phyloP scores from a whole-genome alignment of 352 stramenopile genomes.

The Thalassiosira livingstoniorum region DNA sequence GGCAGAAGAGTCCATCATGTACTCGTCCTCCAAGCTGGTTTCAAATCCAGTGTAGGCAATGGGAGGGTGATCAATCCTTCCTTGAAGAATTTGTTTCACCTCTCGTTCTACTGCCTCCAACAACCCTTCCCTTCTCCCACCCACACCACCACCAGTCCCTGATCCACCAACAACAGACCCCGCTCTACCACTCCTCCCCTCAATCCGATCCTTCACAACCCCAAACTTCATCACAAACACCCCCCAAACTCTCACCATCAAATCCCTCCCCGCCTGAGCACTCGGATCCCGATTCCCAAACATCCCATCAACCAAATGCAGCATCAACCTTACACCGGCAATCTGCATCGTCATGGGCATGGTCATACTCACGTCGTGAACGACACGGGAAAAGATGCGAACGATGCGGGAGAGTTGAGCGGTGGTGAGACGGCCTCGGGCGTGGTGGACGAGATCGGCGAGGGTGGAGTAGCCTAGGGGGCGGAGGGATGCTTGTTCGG shows the following conservation, averaged over 20 bases:
- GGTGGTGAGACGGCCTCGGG: slow-evolving; percentile 94
- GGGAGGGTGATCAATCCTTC: not conserved
- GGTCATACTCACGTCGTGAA: slow-evolving; percentile 83
- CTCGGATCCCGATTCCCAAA: slow-evolving; percentile 92
- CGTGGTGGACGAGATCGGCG: slow-evolving; percentile 97
- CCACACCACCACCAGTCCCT: not conserved
- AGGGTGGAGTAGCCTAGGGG: slow-evolving; percentile 96
- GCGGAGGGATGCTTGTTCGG: slow-evolving; percentile 72
- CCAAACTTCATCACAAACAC: slow-evolving; percentile 94
- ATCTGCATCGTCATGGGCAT: slow-evolving; percentile 96
- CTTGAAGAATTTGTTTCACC: slow-evolving; percentile 10
- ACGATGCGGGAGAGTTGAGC: slow-evolving; percentile 94
- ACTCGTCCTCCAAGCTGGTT: not conserved
- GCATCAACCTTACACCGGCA: slow-evolving; percentile 93
- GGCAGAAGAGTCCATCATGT: not conserved
- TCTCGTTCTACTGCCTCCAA: slow-evolving; percentile 42
- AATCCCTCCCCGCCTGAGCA: slow-evolving; percentile 76
- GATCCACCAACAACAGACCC: not conserved
- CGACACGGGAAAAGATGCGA: slow-evolving; percentile 80
- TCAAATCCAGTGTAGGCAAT: slow-evolving; percentile 1
- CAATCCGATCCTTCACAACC: slow-evolving; percentile 83
- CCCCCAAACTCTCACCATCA: slow-evolving; percentile 85
- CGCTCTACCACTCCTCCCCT: too few species aligned
- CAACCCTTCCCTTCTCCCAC: too few species aligned
- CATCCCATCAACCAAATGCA: slow-evolving; percentile 97